Percentiles rank a stretch among this genome's conserved stretches.
These are phyloP conservation scores for Stylosanthes scabra DNA, from an alignment of 331 rosid genomes.

Conservation along the genomic window DNA sequence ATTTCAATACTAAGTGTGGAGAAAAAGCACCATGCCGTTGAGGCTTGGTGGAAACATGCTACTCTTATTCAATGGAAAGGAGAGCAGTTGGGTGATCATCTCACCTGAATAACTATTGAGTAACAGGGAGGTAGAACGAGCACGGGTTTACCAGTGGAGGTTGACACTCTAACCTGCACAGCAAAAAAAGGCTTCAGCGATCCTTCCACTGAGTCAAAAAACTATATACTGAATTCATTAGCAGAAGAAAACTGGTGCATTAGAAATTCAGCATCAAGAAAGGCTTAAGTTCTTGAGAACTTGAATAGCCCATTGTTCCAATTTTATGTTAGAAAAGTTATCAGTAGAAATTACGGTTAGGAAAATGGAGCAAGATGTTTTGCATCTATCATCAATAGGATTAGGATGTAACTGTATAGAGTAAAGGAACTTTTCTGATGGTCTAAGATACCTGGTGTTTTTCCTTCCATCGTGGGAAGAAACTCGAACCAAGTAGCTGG, in stretches of 20 bases:
- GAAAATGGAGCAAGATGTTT: conserved; percentile 28
- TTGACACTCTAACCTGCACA: conserved; percentile 72
- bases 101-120: conserved; percentile 86
- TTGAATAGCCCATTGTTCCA: not conserved
- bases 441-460: conserved; percentile 75
- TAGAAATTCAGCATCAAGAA: conserved; percentile 11
- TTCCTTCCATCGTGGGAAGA: conserved; percentile 98
- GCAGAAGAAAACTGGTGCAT: conserved; percentile 21
- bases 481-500: conserved; percentile 86
- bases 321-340: not conserved
- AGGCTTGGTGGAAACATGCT: conserved; percentile 27
- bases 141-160: conserved; percentile 44
- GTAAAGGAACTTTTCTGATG: conserved; percentile 18
- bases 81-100: conserved; percentile 37
- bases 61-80: conserved; percentile 18
- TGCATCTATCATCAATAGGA: conserved; percentile 24
- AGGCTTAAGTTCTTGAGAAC: conserved; percentile 18
- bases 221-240: conserved; percentile 9
- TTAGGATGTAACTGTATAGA: conserved; percentile 8
- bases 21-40: not conserved
- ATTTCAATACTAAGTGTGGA: conserved; percentile 1
- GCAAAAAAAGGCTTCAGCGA: conserved; percentile 10
- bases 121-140: conserved; percentile 78
- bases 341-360: not conserved
- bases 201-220: conserved; percentile 27